Evolutionary conservation across 2,329 filamentous ascomycete genomes (phyloP), one percentile per base, ranked within the genome.

Genomic region (Torrubiella hemipterigena): DNA sequence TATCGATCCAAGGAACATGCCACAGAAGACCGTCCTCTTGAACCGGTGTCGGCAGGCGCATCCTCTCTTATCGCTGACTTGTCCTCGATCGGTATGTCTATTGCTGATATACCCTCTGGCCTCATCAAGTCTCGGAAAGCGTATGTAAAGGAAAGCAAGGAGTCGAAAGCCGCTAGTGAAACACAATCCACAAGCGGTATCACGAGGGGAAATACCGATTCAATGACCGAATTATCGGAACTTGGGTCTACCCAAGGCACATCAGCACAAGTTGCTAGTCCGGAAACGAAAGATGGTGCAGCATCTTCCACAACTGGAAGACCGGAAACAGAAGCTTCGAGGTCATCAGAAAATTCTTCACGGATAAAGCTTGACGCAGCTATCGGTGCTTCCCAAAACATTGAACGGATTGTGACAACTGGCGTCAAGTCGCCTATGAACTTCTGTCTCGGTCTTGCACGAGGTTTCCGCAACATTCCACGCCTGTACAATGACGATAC

Each of bases 381-480:
- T 3, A 58, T 81, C 10, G 73, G 71, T 28, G 75, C 81, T 7
- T 69, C 73, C 2, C 78, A 73, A 42, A 75, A 78, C 2, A 68
- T 86, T 21, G 69, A 73, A 15, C 72, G 76, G n/a, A 78, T 91
- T 29, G 73, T 87, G 5, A 69, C 69, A 9, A 77, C 81, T n/a
- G 73, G 81, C 5, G 64, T 89, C 36, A 83, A 81, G 43, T 78
- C 79, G 2, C 87, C 86, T 0, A 79, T 91, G 67, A 84, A 93
- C 50, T 80, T 94, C 40, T 83, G 82, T 24, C 58, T 94, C 25
- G 81, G 81, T 1, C 57, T 94, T 22, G 81, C 86, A 1, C 81
- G 81, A 51, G 87, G 87, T 0, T 93, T 94, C 50, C 80, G 89
- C 48, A 94, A 94, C 44, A 79, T 82, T 6, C 86, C 87, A 0